Conservation (phyloP, 352 stramenopile species). For the Phytophthora hybrid region DNA sequence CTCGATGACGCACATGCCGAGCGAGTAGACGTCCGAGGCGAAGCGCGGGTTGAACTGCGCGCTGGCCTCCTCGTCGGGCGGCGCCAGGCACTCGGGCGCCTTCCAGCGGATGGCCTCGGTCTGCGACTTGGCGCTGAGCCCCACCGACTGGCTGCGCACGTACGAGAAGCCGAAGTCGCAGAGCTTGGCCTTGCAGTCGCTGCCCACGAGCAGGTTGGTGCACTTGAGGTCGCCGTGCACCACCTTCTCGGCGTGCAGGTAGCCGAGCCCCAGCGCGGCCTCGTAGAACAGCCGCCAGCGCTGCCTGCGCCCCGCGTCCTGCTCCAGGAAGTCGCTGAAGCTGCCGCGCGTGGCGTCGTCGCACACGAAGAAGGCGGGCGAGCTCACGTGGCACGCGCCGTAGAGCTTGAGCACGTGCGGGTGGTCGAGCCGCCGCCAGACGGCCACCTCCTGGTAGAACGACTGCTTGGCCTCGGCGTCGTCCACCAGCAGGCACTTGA, state of each 20-base stretch:
- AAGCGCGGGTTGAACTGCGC: slow-evolving; percentile 21
- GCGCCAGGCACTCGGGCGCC: slow-evolving; percentile 37
- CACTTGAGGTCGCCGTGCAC: slow-evolving; percentile 88
- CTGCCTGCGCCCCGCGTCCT: background rate
- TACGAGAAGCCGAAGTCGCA: slow-evolving; percentile 46
- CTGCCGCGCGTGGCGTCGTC: slow-evolving; percentile 34
- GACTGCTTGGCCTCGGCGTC: slow-evolving; percentile 16
- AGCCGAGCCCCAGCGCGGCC: slow-evolving; percentile 53
- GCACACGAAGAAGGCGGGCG: slow-evolving; percentile 38
- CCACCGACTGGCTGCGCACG: slow-evolving; percentile 27
- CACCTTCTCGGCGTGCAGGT: slow-evolving; percentile 63
- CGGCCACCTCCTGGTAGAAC: slow-evolving; percentile 40
- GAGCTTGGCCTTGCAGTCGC: slow-evolving; percentile 34
- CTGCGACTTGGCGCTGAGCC: slow-evolving; percentile 26
- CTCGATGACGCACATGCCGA: slow-evolving; percentile 50
- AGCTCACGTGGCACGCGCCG: slow-evolving; percentile 47
- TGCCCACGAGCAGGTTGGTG: slow-evolving; percentile 78
- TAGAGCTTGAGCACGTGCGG: slow-evolving; percentile 46
- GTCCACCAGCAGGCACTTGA: slow-evolving; percentile 43
- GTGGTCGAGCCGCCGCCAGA: slow-evolving; percentile 44
- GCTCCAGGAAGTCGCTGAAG: slow-evolving; percentile 35
- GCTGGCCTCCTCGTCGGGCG: slow-evolving; percentile 4
- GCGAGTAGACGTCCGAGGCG: slow-evolving; percentile 40
- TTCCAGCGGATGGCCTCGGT: slow-evolving; percentile 38
- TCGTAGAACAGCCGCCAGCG: slow-evolving; percentile 42